Base-by-base conservation (phyloP, 2,329 filamentous ascomycete genomes). In the Phoma sp. region DNA sequence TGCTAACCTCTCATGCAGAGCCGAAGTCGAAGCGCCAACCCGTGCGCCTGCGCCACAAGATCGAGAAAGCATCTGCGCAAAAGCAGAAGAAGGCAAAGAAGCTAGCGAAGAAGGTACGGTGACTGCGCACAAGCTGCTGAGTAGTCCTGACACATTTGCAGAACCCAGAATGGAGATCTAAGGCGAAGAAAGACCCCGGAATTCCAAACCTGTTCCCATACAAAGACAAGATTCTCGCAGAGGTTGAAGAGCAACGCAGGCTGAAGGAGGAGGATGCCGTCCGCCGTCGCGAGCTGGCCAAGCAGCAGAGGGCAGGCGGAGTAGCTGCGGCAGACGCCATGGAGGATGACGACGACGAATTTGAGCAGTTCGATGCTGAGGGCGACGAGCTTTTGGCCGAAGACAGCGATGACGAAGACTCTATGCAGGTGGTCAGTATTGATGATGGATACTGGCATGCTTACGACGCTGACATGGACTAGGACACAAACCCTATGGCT, bases 181-280 rank as follows among this genome's bases (percentile, higher is more conserved):
- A 92, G 76, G 76, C 96, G 65, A 98, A 97, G 85, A 99, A 98
- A 81, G 95, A 99, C 70, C 95, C 94, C 22, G 95, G 95, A 43
- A 97, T 99, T 60, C 95, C 95, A 36, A 99, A 98, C 73, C 80
- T 97, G 32, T 99, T 97, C 80, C 95, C 95, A 0, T 97, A 95
- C 83, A 99, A 99, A 81, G 93, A 97, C 76, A 93, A 90, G 82
- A 85, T 99, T 25, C 84, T 99, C 31, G 87, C 93, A 55, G 92
- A 99, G 77, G 96, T 99, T 67, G 95, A 99, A 79, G 91, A 96
- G 78, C 89, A 86, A 68, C 89, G 89, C 72, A 81, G 88, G 64
- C 81, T 85, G 75, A 97, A 94, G 81, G 86, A 87, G 61, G 92
- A 96, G 71, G 91, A 96, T 33, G 66, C 61, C 71, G 83, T 84